Percentiles rank a stretch among this genome's conserved stretches.
Evolutionary conservation across 768 basidiomycete genomes (phyloP).

Genomic region (Macrolepiota fuliginosa): DNA sequence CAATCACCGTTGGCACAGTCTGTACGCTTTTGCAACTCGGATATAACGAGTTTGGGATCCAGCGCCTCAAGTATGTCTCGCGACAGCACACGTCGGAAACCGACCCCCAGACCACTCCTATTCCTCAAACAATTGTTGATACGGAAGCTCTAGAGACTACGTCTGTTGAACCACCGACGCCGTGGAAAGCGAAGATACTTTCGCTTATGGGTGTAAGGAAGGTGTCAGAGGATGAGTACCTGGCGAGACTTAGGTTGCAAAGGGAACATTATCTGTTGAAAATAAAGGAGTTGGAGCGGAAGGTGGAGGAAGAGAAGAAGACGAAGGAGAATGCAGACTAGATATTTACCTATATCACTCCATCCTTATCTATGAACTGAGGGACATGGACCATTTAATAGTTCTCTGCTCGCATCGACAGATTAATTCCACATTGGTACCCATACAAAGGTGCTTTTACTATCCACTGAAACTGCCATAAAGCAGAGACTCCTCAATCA

Average conservation of each 20-base stretch:
- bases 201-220: constrained; percentile 47
- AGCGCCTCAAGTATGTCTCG: constrained; percentile 57
- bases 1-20: constrained; percentile 53
- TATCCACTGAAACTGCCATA: no score
- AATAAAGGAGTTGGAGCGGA: constrained; percentile 56
- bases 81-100: constrained; percentile 23
- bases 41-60: constrained; percentile 66
- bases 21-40: constrained; percentile 64
- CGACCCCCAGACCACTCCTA: constrained; percentile 11
- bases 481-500: not conserved
- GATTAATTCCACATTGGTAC: no score
- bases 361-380: not conserved
- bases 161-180: not conserved
- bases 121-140: not conserved
- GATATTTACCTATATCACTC: not conserved
- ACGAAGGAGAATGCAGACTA: constrained; percentile 11
- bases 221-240: constrained; percentile 73
- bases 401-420: no score
- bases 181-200: constrained; percentile 27
- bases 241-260: constrained; percentile 54
- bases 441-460: no score
- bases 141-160: not conserved
- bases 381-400: not conserved
- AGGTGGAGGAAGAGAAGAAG: constrained; percentile 35
- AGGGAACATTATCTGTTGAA: constrained; percentile 51